Percentiles rank a stretch among this genome's conserved stretches.
These are phyloP conservation scores for Talaromyces trachyspermus DNA, from an alignment of 495 filamentous ascomycete species.

Conservation along the genomic window DNA sequence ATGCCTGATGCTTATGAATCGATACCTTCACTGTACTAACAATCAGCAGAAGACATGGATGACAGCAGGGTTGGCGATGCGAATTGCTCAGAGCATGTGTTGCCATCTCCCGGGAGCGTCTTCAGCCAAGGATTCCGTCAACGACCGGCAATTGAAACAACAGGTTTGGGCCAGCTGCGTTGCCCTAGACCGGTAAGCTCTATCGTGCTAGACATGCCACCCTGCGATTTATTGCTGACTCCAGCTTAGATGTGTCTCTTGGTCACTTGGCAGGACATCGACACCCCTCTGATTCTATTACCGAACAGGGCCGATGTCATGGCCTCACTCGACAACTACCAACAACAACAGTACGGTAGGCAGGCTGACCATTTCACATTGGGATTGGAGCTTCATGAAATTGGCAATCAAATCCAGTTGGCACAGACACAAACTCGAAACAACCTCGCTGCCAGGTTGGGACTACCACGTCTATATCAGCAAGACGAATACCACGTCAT, in stretches of 20 bases:
- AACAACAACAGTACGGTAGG: conserved; percentile 1
- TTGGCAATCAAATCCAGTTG: conserved; percentile 19
- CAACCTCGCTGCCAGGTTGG: conserved; percentile 10
- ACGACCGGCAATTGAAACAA: conserved; percentile 11
- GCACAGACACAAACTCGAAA: conserved; percentile 16
- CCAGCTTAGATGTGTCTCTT: conserved; percentile 16
- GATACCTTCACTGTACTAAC: conserved; percentile 25
- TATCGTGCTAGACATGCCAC: neutral
- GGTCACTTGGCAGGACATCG: conserved; percentile 18
- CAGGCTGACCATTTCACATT: neutral
- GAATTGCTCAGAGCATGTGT: conserved; percentile 21
- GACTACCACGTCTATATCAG: conserved; percentile 10
- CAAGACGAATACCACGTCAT: conserved; percentile 18
- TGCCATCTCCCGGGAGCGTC: conserved; percentile 8
- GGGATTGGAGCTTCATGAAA: conserved; percentile 15
- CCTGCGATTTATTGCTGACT: neutral
- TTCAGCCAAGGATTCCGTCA: neutral
- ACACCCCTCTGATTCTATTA: conserved; percentile 10
- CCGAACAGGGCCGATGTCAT: conserved; percentile 1
- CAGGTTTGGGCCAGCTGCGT: conserved; percentile 19
- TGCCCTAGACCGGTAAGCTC: conserved; percentile 14
- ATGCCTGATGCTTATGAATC: conserved; percentile 22
- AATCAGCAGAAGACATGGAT: conserved; percentile 26
- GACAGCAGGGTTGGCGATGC: conserved; percentile 20
- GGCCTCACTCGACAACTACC: no score